Evolutionary conservation across 805 yeast genomes (phyloP).

Genomic region (Metahyphopichia silvanorum): DNA sequence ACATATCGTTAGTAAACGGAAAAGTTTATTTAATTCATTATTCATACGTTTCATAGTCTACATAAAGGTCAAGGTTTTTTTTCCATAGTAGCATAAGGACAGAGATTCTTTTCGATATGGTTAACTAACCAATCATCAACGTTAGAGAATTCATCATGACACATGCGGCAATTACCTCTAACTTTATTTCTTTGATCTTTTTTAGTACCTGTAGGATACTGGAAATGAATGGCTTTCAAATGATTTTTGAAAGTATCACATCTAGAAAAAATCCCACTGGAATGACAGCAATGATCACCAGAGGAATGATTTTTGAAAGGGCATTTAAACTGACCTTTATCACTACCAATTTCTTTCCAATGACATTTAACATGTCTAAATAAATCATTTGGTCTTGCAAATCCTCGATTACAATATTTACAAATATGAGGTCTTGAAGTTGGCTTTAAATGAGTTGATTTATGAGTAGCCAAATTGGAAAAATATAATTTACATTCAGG

Average conservation of each 20-base stretch:
- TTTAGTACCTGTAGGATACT: constrained; percentile 82
- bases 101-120: constrained; percentile 59
- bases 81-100: constrained; percentile 17
- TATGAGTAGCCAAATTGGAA: constrained; percentile 80
- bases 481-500: constrained; percentile 66
- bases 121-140: constrained; percentile 77
- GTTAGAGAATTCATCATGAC: constrained; percentile 60
- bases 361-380: constrained; percentile 84
- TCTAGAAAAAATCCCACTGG: constrained; percentile 79
- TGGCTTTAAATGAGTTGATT: constrained; percentile 71
- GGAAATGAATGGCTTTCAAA: constrained; percentile 83
- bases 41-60: too few relatives aligned
- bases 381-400: constrained; percentile 84
- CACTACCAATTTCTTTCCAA: constrained; percentile 68
- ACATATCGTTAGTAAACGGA: too few relatives aligned
- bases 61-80: background rate
- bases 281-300: constrained; percentile 59
- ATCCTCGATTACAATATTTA: constrained; percentile 75
- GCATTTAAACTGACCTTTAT: constrained; percentile 71
- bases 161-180: constrained; percentile 73
- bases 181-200: constrained; percentile 70
- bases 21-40: too few relatives aligned
- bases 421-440: constrained; percentile 77
- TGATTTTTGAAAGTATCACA: constrained; percentile 93
- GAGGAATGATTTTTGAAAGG: constrained; percentile 53